phyloP scores from a whole-genome alignment of 1,284 basidiomycete genomes.

The Malassezia globosa region DNA sequence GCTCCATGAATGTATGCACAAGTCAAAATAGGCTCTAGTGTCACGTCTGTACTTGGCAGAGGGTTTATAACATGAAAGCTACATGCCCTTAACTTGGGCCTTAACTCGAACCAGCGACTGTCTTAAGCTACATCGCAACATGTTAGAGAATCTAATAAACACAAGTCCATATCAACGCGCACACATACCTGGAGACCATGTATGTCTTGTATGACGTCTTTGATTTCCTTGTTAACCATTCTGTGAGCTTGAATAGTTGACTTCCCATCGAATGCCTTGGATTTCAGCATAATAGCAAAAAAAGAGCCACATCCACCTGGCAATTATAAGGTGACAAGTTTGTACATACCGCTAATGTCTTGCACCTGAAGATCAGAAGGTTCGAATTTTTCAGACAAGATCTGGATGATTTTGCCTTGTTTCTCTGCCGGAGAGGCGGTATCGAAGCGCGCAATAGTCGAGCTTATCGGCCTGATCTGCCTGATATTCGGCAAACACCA shows the following conservation, averaged over 20 bases:
- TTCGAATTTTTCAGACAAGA: constrained; percentile 51
- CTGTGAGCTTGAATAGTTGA: constrained; percentile 85
- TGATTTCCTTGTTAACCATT: constrained; percentile 74
- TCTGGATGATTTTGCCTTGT: constrained; percentile 8
- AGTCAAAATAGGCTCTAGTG: too few relatives aligned
- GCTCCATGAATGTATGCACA: too few relatives aligned
- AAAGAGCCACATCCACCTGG: constrained; percentile 80
- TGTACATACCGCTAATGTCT: constrained; percentile 50
- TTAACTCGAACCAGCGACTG: constrained; percentile 2
- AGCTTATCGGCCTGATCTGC: too few relatives aligned
- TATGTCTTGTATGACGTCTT: constrained; percentile 78
- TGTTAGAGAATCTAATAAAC: not conserved
- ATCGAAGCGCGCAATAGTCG: not conserved
- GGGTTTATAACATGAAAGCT: too few relatives aligned
- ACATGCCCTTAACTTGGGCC: too few relatives aligned
- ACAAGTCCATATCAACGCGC: too few relatives aligned
- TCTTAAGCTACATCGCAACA: constrained; percentile 10
- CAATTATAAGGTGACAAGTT: constrained; percentile 46
- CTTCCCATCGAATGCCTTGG: constrained; percentile 71
- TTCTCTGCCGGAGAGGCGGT: constrained; percentile 3
- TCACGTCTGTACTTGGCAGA: too few relatives aligned
- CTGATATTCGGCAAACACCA: too few relatives aligned
- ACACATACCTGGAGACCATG: constrained; percentile 85
- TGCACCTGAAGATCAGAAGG: constrained; percentile 50
- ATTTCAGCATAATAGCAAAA: constrained; percentile 82